A percentile compares a stretch with the other conserved stretches of the same genome.
Conservation (phyloP, 1,139 yeast species). For the Scheffersomyces parashehatae region DNA sequence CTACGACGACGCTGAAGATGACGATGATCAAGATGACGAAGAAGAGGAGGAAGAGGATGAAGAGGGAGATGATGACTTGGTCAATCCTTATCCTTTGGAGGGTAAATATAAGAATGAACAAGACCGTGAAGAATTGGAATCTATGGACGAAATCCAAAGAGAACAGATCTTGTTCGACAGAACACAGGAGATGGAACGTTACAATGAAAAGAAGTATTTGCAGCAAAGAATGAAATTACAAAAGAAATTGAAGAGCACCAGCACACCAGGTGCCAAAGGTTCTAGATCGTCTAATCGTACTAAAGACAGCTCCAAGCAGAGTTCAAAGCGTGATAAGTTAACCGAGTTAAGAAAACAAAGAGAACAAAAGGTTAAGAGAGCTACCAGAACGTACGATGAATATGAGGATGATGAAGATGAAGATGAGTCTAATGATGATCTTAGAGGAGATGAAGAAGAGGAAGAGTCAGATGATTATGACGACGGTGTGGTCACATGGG, state of each 20-base stretch:
- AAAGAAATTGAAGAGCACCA: conserved; percentile 24
- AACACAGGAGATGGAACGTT: conserved; percentile 86
- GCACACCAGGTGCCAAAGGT: conserved; percentile 29
- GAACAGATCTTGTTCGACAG: conserved; percentile 91
- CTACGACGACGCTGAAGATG: conserved; percentile 40
- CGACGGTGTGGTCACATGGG: conserved; percentile 53
- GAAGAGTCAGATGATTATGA: conserved; percentile 35
- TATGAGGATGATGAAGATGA: conserved; percentile 32
- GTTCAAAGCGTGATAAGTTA: conserved; percentile 54
- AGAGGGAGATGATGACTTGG: conserved; percentile 36
- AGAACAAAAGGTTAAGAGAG: conserved; percentile 56
- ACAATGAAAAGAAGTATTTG: conserved; percentile 76
- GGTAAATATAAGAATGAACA: conserved; percentile 84
- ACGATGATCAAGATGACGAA: conserved; percentile 32
- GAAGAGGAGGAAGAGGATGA: conserved; percentile 25
- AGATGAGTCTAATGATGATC: conserved; percentile 45
- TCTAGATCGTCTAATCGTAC: conserved; percentile 25
- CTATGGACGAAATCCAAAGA: conserved; percentile 87
- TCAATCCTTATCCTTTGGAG: conserved; percentile 86
- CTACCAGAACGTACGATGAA: conserved; percentile 25
- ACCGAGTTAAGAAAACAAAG: conserved; percentile 85
- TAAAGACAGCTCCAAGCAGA: conserved; percentile 22
- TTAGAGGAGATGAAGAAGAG: conserved; percentile 37
- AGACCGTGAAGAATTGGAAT: conserved; percentile 67
- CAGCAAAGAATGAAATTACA: conserved; percentile 75